Base-by-base conservation (phyloP, 441 rosid genomes). In the Francoa sonchifolia region DNA sequence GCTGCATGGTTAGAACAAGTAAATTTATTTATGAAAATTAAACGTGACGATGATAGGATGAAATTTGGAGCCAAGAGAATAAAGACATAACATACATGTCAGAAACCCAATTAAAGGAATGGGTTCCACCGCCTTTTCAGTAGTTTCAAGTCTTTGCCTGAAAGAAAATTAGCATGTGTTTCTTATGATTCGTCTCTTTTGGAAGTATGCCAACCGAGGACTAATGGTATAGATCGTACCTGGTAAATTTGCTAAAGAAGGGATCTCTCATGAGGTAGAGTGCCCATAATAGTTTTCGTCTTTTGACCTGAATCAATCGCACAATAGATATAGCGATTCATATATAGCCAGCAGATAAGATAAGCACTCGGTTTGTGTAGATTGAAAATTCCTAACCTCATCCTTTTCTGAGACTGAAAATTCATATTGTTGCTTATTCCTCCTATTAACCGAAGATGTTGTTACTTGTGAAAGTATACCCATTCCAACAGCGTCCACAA, bases 201-300 rank as follows among this genome's bases (percentile, higher is more conserved):
- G 30, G 43, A 23, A 17, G 32, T 13, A 34, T 30, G n/a, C 18
- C 21, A 13, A 29, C 18, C n/a, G 17, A 15, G 28, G 12, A 28
- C 15, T 38, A 14, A 13, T n/a, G 2, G 43, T 46, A 41, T 20
- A n/a, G 13, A 14, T 17, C 2, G 9, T 55, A 77, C 99, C 79
- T 82, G 43, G 85, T 82, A 54, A 76, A 78, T 54, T 74, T 82
- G 79, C 63, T 69, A 50, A 90, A 90, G 65, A 80, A 90, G 45
- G 95, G 96, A 62, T 90, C 99, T 65, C 95, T 76, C 96, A 90
- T 78, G 31, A 82, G 67, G 60, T 86, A 86, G 46, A 90, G 70
- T 33, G 95, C 96, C 96, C 95, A 86, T 40, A 76, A 48, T 57
- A 86, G 62, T 67, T 83, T 86, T 57, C 99, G 65, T 60, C 99